These are phyloP conservation scores for Lipomyces sp. DNA, from an alignment of 805 yeast species.

Conservation along the genomic window DNA sequence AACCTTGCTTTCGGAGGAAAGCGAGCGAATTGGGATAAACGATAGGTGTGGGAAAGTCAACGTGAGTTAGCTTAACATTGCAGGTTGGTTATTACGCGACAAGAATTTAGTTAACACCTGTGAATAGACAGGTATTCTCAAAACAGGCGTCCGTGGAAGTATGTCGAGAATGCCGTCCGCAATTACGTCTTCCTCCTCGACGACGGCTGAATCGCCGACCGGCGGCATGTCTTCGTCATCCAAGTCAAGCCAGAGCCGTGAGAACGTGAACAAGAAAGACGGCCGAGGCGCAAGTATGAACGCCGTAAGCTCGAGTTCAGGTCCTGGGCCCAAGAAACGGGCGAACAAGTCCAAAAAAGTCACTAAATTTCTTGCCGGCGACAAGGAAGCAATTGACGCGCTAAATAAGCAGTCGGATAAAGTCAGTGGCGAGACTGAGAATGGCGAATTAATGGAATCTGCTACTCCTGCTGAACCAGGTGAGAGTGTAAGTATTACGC, in stretches of 20 bases:
- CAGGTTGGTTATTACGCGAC: not conserved
- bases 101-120: not conserved
- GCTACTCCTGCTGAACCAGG: constrained; percentile 29
- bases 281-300: not conserved
- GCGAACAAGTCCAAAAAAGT: constrained; percentile 10
- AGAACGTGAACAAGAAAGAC: not conserved
- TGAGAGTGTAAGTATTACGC: constrained; percentile 20
- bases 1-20: not conserved
- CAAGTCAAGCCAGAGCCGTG: not conserved
- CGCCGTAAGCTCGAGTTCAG: not conserved
- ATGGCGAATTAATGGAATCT: constrained; percentile 24
- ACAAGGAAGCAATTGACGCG: constrained; percentile 20
- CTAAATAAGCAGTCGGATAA: constrained; percentile 11
- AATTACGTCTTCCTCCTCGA: not conserved
- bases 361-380: constrained; percentile 31
- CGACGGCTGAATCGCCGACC: not conserved
- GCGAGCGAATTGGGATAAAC: not conserved
- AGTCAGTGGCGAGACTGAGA: not conserved
- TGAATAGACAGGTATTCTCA: not conserved
- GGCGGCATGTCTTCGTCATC: not conserved
- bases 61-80: not conserved
- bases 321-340: constrained; percentile 1
- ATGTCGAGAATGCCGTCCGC: not conserved
- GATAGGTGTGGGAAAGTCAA: not conserved
- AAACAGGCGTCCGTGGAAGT: not conserved